These are phyloP conservation scores for Cladosporium sp. DNA, from an alignment of 2,329 filamentous ascomycete species.

Conservation along the genomic window DNA sequence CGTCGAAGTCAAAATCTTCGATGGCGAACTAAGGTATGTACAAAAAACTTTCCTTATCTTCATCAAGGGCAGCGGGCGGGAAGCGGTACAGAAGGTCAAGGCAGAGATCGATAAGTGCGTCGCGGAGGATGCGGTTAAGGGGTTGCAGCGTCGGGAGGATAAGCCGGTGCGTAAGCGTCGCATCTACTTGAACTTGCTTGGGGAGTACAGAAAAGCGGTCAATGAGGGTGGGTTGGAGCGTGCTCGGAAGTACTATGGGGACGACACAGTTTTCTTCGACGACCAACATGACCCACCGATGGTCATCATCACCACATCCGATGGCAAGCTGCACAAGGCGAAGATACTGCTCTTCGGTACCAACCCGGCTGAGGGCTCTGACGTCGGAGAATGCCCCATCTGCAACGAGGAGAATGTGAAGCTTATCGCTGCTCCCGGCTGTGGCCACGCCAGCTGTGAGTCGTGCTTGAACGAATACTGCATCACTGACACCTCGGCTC, in stretches of 20 bases:
- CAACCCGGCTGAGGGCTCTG: neutral
- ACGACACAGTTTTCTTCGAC: neutral
- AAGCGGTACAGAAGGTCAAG: neutral
- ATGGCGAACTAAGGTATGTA: slow-evolving; percentile 8
- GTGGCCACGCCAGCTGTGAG: slow-evolving; percentile 12
- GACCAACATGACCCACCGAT: neutral
- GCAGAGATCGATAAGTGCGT: slow-evolving; percentile 2
- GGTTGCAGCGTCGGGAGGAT: neutral
- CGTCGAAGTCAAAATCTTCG: slow-evolving; percentile 5
- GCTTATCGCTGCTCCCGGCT: neutral
- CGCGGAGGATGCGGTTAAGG: neutral
- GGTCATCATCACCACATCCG: neutral
- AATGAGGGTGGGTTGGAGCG: neutral
- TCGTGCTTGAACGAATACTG: slow-evolving; percentile 13
- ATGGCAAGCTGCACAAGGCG: slow-evolving; percentile 10
- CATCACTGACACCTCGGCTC: neutral
- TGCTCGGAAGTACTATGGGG: slow-evolving; percentile 1
- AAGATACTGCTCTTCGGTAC: neutral
- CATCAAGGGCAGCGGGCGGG: slow-evolving; percentile 4
- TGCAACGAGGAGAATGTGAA: slow-evolving; percentile 4
- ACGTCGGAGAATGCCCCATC: slow-evolving; percentile 5
- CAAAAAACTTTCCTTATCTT: neutral
- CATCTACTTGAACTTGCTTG: slow-evolving; percentile 12
- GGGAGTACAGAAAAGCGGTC: neutral
- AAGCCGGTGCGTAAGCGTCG: neutral